These are phyloP conservation scores for Microascus cirrosus DNA, from an alignment of 2,329 filamentous ascomycete species.

Conservation along the genomic window DNA sequence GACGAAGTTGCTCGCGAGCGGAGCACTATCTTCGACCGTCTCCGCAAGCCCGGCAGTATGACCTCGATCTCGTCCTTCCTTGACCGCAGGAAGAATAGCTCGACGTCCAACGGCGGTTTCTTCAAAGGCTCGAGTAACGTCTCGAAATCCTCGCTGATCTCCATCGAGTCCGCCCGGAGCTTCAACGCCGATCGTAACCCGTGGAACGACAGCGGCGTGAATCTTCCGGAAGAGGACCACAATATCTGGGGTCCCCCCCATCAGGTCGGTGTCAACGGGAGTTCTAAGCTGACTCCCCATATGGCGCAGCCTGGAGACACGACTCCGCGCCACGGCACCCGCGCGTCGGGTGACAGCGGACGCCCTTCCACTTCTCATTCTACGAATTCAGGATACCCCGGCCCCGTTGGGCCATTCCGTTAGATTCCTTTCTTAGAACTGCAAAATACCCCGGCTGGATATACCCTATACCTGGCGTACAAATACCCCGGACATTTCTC, in stretches of 20 bases:
- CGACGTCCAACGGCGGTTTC: conserved; percentile 69
- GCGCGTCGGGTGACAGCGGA: conserved; percentile 81
- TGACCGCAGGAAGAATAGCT: conserved; percentile 88
- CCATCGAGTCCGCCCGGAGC: conserved; percentile 89
- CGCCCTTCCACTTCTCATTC: conserved; percentile 92
- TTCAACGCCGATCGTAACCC: conserved; percentile 86
- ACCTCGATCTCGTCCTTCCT: conserved; percentile 93
- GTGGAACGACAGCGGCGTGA: conserved; percentile 96
- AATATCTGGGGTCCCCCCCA: conserved; percentile 38
- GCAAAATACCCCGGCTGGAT: conserved; percentile 51
- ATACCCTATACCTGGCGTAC: conserved; percentile 58
- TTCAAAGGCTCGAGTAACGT: conserved; percentile 89
- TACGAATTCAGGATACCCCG: conserved; percentile 91
- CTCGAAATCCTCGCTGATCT: conserved; percentile 91
- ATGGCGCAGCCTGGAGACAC: conserved; percentile 66
- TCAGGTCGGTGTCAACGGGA: conserved; percentile 1
- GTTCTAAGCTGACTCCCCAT: conserved; percentile 45
- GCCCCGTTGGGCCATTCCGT: conserved; percentile 82
- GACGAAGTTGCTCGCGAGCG: conserved; percentile 72
- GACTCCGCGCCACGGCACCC: conserved; percentile 72
- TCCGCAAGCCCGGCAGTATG: conserved; percentile 91
- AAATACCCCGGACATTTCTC: conserved; percentile 37
- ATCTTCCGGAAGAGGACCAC: conserved; percentile 76
- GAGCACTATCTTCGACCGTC: conserved; percentile 77
- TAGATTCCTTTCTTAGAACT: conserved; percentile 39